These are phyloP conservation scores for Ogataea philodendri DNA, from an alignment of 805 yeast genomes.

Conservation along the genomic window DNA sequence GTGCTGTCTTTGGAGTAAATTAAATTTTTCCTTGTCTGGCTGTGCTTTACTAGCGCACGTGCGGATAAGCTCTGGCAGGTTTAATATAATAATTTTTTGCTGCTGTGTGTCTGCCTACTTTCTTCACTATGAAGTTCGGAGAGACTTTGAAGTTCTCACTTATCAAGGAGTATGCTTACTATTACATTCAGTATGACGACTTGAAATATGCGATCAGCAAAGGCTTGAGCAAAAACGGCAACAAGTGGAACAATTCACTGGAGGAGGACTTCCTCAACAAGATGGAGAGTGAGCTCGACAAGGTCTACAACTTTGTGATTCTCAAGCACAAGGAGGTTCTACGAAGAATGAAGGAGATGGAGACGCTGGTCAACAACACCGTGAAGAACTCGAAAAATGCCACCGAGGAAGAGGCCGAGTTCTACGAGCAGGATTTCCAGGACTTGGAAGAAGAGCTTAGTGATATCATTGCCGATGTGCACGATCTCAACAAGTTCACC, in stretches of 20 bases:
- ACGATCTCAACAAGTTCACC: constrained; percentile 91
- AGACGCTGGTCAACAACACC: constrained; percentile 61
- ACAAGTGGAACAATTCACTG: constrained; percentile 68
- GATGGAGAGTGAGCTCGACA: constrained; percentile 83
- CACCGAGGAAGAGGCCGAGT: constrained; percentile 32
- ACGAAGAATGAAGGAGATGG: constrained; percentile 81
- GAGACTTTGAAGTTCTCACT: constrained; percentile 87
- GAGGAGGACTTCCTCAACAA: constrained; percentile 79
- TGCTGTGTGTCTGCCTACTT: constrained; percentile 8
- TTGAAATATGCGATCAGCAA: constrained; percentile 77
- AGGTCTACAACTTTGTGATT: constrained; percentile 87
- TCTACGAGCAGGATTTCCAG: constrained; percentile 64
- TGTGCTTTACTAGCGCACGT: constrained; percentile 10
- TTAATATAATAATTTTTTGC: neutral
- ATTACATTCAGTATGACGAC: constrained; percentile 90
- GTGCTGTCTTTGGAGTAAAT: neutral
- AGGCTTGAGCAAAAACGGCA: constrained; percentile 53
- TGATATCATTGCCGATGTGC: constrained; percentile 95
- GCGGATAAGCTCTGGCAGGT: neutral
- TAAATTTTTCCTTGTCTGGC: constrained; percentile 2
- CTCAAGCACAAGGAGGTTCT: constrained; percentile 83
- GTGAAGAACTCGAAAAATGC: constrained; percentile 46
- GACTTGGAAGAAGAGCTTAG: constrained; percentile 72
- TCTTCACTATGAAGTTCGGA: constrained; percentile 79
- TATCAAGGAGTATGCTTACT: constrained; percentile 85